These are phyloP conservation scores for Diaporthe helianthi DNA, from an alignment of 2,329 filamentous ascomycete species.

Conservation along the genomic window DNA sequence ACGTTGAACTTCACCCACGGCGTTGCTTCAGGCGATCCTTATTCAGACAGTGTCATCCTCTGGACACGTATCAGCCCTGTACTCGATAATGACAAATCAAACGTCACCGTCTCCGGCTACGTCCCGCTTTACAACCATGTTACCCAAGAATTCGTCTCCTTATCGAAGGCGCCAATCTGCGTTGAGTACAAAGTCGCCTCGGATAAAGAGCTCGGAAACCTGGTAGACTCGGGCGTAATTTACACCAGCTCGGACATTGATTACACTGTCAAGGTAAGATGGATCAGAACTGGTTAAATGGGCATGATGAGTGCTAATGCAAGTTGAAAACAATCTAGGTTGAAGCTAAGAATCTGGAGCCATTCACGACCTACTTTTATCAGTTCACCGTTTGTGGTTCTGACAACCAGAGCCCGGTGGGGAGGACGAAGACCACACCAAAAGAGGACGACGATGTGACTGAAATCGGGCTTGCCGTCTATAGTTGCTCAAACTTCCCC, in stretches of 20 bases:
- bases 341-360: constrained; percentile 66
- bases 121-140: constrained; percentile 52
- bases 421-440: constrained; percentile 75
- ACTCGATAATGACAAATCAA: constrained; percentile 54
- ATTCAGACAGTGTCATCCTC: constrained; percentile 62
- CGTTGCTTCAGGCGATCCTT: constrained; percentile 55
- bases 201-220: constrained; percentile 48
- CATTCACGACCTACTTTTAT: constrained; percentile 73
- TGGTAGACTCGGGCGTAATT: constrained; percentile 63
- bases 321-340: constrained; percentile 50
- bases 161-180: constrained; percentile 69
- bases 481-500: constrained; percentile 73
- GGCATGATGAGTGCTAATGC: neutral
- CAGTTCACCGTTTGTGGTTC: constrained; percentile 74
- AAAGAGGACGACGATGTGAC: constrained; percentile 60
- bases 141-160: constrained; percentile 51
- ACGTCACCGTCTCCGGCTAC: constrained; percentile 49
- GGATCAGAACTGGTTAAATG: no score
- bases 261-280: constrained; percentile 71
- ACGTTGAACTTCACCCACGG: constrained; percentile 67
- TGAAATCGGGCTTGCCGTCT: constrained; percentile 69
- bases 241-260: constrained; percentile 78
- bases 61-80: constrained; percentile 52
- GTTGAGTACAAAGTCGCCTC: constrained; percentile 68
- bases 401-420: constrained; percentile 65